Percentiles rank a stretch among this genome's conserved stretches.
Conservation (phyloP, 2,329 filamentous ascomycete species). For the Ceratocystis albifundus region DNA sequence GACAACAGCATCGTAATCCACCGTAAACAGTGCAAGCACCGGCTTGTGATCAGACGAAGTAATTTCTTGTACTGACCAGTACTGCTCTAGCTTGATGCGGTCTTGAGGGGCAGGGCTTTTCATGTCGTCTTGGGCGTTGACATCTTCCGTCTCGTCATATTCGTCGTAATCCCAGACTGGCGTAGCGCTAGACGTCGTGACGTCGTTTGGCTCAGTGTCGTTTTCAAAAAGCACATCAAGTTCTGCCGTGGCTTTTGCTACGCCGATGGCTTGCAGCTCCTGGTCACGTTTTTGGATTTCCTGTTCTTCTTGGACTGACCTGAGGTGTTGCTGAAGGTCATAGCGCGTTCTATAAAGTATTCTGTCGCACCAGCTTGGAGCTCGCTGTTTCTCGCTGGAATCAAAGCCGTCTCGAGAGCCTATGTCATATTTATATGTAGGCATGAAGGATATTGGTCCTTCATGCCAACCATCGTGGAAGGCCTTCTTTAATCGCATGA, state of each 20-base stretch:
- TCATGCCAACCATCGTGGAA: slow-evolving; percentile 91
- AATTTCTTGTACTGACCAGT: slow-evolving; percentile 79
- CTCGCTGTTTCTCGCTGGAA: slow-evolving; percentile 83
- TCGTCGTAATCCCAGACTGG: slow-evolving; percentile 22
- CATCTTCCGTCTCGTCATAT: slow-evolving; percentile 19
- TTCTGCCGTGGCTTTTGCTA: slow-evolving; percentile 62
- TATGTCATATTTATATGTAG: slow-evolving; percentile 95
- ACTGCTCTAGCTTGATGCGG: slow-evolving; percentile 49
- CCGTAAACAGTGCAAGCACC: slow-evolving; percentile 65
- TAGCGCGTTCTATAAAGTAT: slow-evolving; percentile 72
- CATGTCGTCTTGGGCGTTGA: not conserved
- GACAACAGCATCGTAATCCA: slow-evolving; percentile 78
- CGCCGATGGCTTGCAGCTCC: slow-evolving; percentile 70
- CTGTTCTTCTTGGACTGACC: slow-evolving; percentile 50
- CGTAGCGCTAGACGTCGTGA: slow-evolving; percentile 36
- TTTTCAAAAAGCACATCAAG: slow-evolving; percentile 84
- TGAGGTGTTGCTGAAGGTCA: slow-evolving; percentile 56
- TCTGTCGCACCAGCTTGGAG: slow-evolving; percentile 94
- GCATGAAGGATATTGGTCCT: slow-evolving; percentile 75
- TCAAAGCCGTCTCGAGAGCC: slow-evolving; percentile 90
- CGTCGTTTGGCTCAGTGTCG: slow-evolving; percentile 64
- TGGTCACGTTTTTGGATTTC: slow-evolving; percentile 58
- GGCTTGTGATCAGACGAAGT: slow-evolving; percentile 95
- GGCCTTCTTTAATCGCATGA: slow-evolving; percentile 62
- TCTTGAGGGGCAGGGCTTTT: not conserved